Conservation (phyloP, 345 rosid genomes). For the Salix suchowensis region DNA sequence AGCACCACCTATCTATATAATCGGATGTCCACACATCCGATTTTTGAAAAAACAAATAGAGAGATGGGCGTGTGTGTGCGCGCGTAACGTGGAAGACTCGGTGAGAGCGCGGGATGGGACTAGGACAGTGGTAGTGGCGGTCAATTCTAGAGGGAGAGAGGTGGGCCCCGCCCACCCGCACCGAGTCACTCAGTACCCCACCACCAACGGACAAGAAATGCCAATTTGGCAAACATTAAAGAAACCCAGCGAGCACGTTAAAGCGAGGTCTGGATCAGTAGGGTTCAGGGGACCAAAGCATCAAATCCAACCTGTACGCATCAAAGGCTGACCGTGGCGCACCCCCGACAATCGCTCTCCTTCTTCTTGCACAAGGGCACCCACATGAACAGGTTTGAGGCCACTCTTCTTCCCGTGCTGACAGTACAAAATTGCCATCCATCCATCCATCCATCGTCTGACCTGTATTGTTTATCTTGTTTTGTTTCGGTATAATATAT, state of each 20-base stretch:
- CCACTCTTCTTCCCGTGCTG: not conserved
- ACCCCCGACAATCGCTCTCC: not conserved
- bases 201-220: slow-evolving; percentile 32
- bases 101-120: not conserved
- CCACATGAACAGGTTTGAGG: not conserved
- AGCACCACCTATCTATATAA: too few species aligned
- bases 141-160: slow-evolving; percentile 10
- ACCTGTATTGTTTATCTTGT: too few species aligned
- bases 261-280: slow-evolving; percentile 3
- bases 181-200: slow-evolving; percentile 6
- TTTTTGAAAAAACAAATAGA: too few species aligned
- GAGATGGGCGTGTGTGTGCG: too few species aligned
- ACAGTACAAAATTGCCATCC: not conserved
- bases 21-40: too few species aligned
- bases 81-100: not conserved
- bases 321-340: slow-evolving; percentile 6
- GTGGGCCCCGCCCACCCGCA: slow-evolving; percentile 19
- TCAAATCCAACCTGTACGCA: slow-evolving; percentile 10
- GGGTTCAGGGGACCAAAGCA: slow-evolving; percentile 32
- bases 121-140: not conserved
- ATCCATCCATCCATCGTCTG: too few species aligned
- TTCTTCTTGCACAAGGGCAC: not conserved
- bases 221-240: slow-evolving; percentile 40
- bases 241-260: slow-evolving; percentile 42
- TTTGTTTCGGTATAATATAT: too few species aligned